Percentiles rank a stretch among this genome's conserved stretches.
phyloP scores from a whole-genome alignment of 495 filamentous ascomycete species.

The Melanomma pulvis-pyrius region DNA sequence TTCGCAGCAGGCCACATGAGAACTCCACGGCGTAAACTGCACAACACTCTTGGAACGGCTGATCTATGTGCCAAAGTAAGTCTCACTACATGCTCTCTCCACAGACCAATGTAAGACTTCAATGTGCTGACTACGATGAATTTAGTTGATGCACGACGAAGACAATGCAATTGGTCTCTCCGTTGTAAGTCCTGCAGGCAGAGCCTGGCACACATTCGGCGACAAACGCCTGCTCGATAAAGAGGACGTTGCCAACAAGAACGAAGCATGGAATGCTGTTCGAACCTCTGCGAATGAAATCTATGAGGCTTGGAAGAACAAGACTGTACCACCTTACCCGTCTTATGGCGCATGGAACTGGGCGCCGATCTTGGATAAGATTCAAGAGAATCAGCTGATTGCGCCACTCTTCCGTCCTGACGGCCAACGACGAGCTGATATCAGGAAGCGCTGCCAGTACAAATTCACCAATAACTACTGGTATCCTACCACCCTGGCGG shows the following conservation, averaged over 20 bases:
- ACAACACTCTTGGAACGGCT: no score
- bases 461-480: no score
- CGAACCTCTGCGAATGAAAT: background rate
- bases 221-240: background rate
- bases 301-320: background rate
- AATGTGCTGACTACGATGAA: background rate
- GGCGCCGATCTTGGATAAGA: background rate
- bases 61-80: no score
- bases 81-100: background rate
- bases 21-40: no score
- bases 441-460: no score
- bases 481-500: no score
- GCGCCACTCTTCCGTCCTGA: no score
- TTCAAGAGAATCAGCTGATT: background rate
- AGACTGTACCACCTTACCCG: background rate
- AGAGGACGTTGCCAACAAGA: background rate
- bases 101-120: background rate
- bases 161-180: background rate
- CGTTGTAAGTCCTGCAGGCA: background rate
- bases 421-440: no score
- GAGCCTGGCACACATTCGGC: background rate
- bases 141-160: background rate
- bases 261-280: background rate
- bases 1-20: no score
- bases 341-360: background rate